Percentiles rank a stretch among this genome's conserved stretches.
phyloP scores from a whole-genome alignment of 2,329 filamentous ascomycete genomes.

The Myriosclerotinia duriaeana region DNA sequence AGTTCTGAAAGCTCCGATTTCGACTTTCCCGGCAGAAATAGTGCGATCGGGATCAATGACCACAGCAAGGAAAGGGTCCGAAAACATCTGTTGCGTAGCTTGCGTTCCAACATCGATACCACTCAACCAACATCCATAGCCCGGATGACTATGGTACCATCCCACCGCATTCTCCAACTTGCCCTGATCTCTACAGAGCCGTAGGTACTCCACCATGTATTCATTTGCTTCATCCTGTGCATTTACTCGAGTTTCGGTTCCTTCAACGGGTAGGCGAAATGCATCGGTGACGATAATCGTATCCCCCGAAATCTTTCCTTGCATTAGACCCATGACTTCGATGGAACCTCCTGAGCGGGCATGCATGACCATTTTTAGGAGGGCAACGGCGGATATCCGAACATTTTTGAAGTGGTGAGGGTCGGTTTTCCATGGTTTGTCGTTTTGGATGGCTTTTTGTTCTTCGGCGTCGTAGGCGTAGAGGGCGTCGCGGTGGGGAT shows the following conservation, averaged over 20 bases:
- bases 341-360: constrained; percentile 89
- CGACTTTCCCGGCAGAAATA: constrained; percentile 86
- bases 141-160: constrained; percentile 97
- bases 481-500: constrained; percentile 84
- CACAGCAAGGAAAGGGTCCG: constrained; percentile 90
- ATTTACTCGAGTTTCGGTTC: constrained; percentile 97
- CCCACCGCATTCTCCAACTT: constrained; percentile 89
- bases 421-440: constrained; percentile 74
- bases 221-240: constrained; percentile 95
- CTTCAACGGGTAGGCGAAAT: constrained; percentile 90
- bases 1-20: constrained; percentile 95
- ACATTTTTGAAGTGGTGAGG: constrained; percentile 90
- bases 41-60: constrained; percentile 97
- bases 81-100: constrained; percentile 77
- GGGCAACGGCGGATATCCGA: constrained; percentile 86
- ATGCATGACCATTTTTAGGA: constrained; percentile 99
- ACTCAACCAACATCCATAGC: constrained; percentile 96
- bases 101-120: constrained; percentile 95
- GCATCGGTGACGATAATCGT: constrained; percentile 91
- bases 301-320: constrained; percentile 84
- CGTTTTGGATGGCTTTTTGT: constrained; percentile 64
- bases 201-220: constrained; percentile 87
- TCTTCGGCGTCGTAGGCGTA: constrained; percentile 74
- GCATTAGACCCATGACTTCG: constrained; percentile 98
- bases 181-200: constrained; percentile 71